Conservation (phyloP, 2,329 filamentous ascomycete genomes). For the Nemania bipapillata region DNA sequence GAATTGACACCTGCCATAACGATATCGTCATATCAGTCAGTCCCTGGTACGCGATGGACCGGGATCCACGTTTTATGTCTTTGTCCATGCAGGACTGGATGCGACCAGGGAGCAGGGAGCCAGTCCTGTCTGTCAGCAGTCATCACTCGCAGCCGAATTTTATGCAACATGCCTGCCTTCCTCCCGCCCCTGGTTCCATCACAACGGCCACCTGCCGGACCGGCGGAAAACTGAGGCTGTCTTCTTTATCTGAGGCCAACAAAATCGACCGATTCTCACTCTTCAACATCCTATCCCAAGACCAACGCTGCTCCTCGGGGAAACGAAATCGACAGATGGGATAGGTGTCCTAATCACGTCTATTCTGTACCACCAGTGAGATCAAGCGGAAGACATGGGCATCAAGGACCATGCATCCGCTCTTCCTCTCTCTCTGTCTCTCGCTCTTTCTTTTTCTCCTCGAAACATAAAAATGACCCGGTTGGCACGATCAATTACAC, state of each 20-base stretch:
- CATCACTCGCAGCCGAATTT: constrained; percentile 4
- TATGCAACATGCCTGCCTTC: constrained; percentile 14
- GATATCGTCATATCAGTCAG: constrained; percentile 9
- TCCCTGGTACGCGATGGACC: constrained; percentile 12
- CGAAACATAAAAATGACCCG: background rate
- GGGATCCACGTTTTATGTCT: constrained; percentile 15
- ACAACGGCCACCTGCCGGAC: background rate
- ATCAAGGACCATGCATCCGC: background rate
- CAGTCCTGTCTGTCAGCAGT: constrained; percentile 7
- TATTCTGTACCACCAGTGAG: background rate
- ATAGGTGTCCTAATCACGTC: background rate
- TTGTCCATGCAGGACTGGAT: constrained; percentile 15
- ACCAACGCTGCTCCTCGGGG: background rate
- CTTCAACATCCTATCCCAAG: background rate
- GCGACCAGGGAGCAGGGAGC: constrained; percentile 5
- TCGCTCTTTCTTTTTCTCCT: too few species aligned
- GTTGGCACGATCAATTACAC: background rate
- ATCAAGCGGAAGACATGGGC: background rate
- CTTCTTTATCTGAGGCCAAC: constrained; percentile 5
- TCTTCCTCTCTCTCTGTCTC: too few species aligned
- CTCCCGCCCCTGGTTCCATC: background rate
- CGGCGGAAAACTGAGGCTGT: constrained; percentile 6
- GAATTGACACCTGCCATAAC: constrained; percentile 31
- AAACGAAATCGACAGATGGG: constrained; percentile 7
- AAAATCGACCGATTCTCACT: background rate